Evolutionary conservation across 345 rosid species (phyloP).

Genomic region (Gossypium herbaceum): DNA sequence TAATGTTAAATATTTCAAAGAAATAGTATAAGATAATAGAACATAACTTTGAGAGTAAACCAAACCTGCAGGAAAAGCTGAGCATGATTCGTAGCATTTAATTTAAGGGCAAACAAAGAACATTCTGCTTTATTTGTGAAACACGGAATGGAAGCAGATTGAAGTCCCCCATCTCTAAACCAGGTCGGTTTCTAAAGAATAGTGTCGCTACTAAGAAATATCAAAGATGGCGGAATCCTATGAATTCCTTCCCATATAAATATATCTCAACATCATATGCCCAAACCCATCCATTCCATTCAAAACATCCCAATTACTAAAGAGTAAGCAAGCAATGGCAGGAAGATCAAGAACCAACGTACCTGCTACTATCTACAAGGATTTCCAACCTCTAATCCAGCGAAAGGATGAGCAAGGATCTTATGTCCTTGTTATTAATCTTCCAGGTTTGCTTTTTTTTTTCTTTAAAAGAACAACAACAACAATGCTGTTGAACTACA

Average conservation of each 20-base stretch:
- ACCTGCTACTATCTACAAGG: background rate
- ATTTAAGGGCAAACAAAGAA: conserved; percentile 5
- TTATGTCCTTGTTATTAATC: background rate
- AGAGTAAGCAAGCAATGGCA: background rate
- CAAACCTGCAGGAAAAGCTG: background rate
- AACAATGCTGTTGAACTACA: too few relatives aligned
- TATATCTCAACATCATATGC: background rate
- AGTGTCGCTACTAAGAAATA: conserved; percentile 6
- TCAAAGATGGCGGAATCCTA: background rate
- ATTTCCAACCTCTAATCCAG: background rate
- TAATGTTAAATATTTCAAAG: too few relatives aligned
- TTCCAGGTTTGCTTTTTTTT: background rate
- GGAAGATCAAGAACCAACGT: conserved; percentile 1
- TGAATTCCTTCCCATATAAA: background rate
- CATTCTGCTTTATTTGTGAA: background rate
- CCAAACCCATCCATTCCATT: background rate
- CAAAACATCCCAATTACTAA: background rate
- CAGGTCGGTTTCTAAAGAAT: background rate
- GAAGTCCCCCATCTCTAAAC: background rate
- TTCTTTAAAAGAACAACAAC: too few relatives aligned
- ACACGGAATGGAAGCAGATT: background rate
- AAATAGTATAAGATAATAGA: too few relatives aligned
- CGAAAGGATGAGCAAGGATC: background rate
- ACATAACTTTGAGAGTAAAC: background rate
- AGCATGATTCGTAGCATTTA: background rate